These are phyloP conservation scores for Komagataella kurtzmanii DNA, from an alignment of 805 yeast genomes.

Conservation along the genomic window DNA sequence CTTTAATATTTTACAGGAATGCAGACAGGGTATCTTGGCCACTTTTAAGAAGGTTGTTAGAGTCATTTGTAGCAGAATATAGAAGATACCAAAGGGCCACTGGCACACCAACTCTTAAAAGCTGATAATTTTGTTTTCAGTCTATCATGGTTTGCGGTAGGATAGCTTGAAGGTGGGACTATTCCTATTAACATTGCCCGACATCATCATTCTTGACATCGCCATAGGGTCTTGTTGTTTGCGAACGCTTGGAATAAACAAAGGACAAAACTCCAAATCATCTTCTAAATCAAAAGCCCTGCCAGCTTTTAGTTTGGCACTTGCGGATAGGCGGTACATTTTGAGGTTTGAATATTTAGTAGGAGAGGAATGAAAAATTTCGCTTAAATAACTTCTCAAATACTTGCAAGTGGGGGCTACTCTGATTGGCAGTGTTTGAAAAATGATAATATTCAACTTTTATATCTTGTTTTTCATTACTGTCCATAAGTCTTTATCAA, in stretches of 20 bases:
- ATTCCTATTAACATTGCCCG: background rate
- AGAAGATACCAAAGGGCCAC: background rate
- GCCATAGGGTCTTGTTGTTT: background rate
- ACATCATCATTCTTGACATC: background rate
- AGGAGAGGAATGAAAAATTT: background rate
- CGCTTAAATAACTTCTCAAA: conserved; percentile 4
- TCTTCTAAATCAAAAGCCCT: conserved; percentile 62
- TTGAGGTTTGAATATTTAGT: background rate
- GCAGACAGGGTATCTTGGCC: background rate
- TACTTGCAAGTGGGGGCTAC: background rate
- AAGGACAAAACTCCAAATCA: conserved; percentile 59
- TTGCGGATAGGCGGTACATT: conserved; percentile 14
- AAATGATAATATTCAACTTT: background rate
- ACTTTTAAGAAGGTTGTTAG: background rate
- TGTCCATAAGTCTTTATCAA: background rate
- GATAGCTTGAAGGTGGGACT: background rate
- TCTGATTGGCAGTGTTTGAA: background rate
- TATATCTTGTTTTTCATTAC: background rate
- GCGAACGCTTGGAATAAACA: conserved; percentile 2
- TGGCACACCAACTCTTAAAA: background rate
- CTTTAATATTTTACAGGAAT: background rate
- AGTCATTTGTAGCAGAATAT: background rate
- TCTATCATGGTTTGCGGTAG: background rate
- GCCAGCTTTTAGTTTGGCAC: conserved; percentile 42
- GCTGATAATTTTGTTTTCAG: background rate